These are phyloP conservation scores for Pseudopithomyces chartarum DNA, from an alignment of 2,329 filamentous ascomycete genomes.

Conservation along the genomic window DNA sequence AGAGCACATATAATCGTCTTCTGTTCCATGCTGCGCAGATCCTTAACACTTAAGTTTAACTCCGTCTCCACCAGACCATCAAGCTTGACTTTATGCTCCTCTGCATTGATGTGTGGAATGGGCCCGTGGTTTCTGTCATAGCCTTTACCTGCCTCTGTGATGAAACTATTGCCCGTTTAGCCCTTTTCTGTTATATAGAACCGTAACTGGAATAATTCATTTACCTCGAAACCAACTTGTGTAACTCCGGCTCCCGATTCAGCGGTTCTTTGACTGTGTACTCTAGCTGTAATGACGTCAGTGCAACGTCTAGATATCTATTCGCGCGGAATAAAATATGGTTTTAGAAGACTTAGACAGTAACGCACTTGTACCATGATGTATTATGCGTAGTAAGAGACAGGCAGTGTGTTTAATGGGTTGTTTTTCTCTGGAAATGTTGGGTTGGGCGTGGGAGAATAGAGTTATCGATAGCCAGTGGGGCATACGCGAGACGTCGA, in stretches of 20 bases:
- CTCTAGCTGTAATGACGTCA: constrained; percentile 39
- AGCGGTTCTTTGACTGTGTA: constrained; percentile 53
- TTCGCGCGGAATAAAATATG: background rate
- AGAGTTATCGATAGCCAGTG: too few species aligned
- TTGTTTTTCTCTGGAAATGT: background rate
- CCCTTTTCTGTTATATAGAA: background rate
- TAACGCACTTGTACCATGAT: constrained; percentile 7
- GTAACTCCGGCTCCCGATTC: constrained; percentile 54
- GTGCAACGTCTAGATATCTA: constrained; percentile 2
- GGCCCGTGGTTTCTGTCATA: constrained; percentile 65
- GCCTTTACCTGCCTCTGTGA: constrained; percentile 50
- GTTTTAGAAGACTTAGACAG: background rate
- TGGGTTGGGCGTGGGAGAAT: background rate
- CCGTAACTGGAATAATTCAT: background rate
- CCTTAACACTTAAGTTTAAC: constrained; percentile 52
- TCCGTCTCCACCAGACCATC: constrained; percentile 54
- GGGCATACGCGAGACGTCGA: background rate
- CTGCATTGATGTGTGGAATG: constrained; percentile 54
- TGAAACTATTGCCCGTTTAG: constrained; percentile 45
- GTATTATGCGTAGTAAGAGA: background rate
- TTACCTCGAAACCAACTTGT: constrained; percentile 52
- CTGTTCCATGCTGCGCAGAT: constrained; percentile 57
- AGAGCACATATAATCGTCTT: constrained; percentile 62
- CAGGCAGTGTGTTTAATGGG: background rate
- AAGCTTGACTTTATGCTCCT: constrained; percentile 51